Base-by-base conservation (phyloP, 768 basidiomycete genomes). In the Daedaleopsis nitida region DNA sequence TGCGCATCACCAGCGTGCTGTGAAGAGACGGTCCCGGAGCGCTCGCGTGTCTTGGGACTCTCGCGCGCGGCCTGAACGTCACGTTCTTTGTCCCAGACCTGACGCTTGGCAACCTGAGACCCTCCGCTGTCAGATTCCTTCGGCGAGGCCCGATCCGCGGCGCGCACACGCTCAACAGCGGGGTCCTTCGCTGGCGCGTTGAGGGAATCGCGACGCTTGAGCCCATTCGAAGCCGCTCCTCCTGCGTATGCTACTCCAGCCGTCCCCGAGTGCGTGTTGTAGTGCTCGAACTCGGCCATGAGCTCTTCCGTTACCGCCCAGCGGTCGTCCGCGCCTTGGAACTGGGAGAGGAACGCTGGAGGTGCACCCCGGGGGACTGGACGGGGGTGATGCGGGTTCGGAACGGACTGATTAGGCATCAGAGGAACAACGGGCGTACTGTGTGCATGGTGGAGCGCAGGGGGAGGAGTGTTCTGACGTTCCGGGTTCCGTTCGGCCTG, bases 281-380 rank as follows among this genome's bases (percentile, higher is more conserved):
- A 86, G 72, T 89, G 86, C n/a, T 85, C 89, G 62, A 89, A 87
- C 63, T 89, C 86, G 35, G 84, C 85, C 73, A 89, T 76, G 32
- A 89, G 78, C 64, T 89, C 86, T 38, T 84, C 83, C 0, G 88
- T 88, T 79, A 90, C 82, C 52, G 87, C 81, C 80, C 84, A 88
- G 43, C 79, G 79, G 44, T 84, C 85, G 39, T 85, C 84, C 68
- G 81, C 67, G 12, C 77, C 72, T 44, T 83, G 81, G 68, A 81
- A 85, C 58, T 84, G 82, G 0, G 77, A 73, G 19, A 88, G 79
- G 69, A 88, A 87, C 32, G 79, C 81, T 12, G 83, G 80, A 4
- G 81, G 78, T 0, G 82, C 75, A 7, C 78, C 77, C 50, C 86
- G 85, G 69, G 82, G 81, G 52, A 87, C 79, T 1, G 88, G 84